Base-by-base conservation (phyloP, 352 stramenopile genomes). In the Phytophthora pinifolia region DNA sequence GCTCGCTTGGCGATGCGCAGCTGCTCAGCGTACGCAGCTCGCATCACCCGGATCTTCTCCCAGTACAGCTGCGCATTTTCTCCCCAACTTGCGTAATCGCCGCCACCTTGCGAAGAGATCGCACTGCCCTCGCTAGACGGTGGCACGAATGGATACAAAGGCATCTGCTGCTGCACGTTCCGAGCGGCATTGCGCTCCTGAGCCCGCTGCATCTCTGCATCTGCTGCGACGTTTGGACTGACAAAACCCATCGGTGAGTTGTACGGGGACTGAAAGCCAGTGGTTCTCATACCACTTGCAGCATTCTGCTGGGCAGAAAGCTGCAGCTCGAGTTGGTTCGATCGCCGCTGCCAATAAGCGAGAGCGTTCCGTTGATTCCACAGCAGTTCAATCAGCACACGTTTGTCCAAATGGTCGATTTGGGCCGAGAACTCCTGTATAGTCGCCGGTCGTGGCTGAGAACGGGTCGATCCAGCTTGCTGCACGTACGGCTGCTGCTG, bases 341-440 rank as follows among this genome's bases (percentile, higher is more conserved):
- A 50, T 18, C 73, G 68, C 30, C 65, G 62, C 33, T 92, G 83
- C 69, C 79, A 89, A 31, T 86, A 69, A 8, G 85, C 70, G 6
- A 92, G 61, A 0, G 76, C 67, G 46, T 70, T 73, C 25, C 78
- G 64, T 58, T 91, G 79, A 35, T 76, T 92, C 83, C 80, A 91
- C 20, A 89, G 46, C 12, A 91, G 57, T 33, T 90, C 80, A n/a
- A 92, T 74, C 4, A 92, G 56, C 7, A 72, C 65, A 17, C 65
- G 75, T 31, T 83, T 79, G 45, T 88, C 77, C 12, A 88, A 72
- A 30, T 86, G 83, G 51, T 89, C 74, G 4, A 89, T 76, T 48
- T 89, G 83, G 6, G 62, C 65, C 12, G 68, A 72, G 59, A 92
- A 92, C 30, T 88, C 83, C 17, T 77, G 61, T n/a, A 83, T 70